Percentiles rank a stretch among this genome's conserved stretches.
Conservation (phyloP, 192 early-diverging fungal species). For the Coemansia reversa region DNA sequence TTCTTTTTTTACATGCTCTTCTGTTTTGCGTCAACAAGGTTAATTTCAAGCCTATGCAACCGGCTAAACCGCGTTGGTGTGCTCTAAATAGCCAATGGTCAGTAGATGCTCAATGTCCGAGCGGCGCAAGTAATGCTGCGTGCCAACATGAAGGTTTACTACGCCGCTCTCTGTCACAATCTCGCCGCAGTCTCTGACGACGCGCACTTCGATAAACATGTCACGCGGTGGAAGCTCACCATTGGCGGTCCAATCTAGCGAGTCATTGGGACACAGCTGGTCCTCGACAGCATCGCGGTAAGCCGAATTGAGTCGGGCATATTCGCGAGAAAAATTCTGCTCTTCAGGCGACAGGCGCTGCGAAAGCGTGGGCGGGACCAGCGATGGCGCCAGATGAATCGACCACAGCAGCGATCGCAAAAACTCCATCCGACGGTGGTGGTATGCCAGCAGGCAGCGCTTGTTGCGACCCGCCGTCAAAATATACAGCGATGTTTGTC, state of each 20-base stretch:
- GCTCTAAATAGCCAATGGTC: slow-evolving; percentile 77
- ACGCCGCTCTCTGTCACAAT: slow-evolving; percentile 84
- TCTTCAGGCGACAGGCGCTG: slow-evolving; percentile 32
- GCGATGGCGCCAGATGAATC: slow-evolving; percentile 43
- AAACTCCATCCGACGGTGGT: slow-evolving; percentile 69
- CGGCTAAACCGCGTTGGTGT: slow-evolving; percentile 55
- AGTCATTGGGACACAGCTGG: slow-evolving; percentile 44
- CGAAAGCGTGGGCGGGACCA: slow-evolving; percentile 24
- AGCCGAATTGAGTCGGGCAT: slow-evolving; percentile 62
- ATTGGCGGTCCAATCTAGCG: slow-evolving; percentile 72
- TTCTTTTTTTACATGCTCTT: too few species aligned
- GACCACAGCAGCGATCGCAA: slow-evolving; percentile 62
- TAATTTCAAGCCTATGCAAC: background rate
- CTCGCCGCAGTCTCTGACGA: slow-evolving; percentile 85
- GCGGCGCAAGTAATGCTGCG: slow-evolving; percentile 82
- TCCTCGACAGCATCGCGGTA: slow-evolving; percentile 59
- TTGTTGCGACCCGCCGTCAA: slow-evolving; percentile 73
- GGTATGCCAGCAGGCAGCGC: slow-evolving; percentile 87
- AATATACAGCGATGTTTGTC: slow-evolving; percentile 37
- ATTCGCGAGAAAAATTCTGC: slow-evolving; percentile 54
- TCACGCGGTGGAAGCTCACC: slow-evolving; percentile 84
- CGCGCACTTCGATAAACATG: slow-evolving; percentile 88
- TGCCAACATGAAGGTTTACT: slow-evolving; percentile 71
- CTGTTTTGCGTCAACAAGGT: too few species aligned
- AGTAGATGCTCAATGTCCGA: slow-evolving; percentile 91